These are phyloP conservation scores for Paramecium tetraurelia DNA, from an alignment of 73 alveolate species.

Conservation along the genomic window DNA sequence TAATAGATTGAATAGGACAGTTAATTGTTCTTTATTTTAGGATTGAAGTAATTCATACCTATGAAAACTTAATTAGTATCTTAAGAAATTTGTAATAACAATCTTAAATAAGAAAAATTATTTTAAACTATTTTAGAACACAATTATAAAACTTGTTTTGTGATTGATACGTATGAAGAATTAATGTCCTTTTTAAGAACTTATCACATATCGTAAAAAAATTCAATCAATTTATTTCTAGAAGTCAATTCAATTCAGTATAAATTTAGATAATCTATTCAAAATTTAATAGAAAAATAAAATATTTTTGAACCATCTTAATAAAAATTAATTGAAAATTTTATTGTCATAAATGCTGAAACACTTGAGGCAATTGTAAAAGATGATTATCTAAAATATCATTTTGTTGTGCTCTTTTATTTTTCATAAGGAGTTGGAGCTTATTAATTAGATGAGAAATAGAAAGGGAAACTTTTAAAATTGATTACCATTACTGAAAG, in stretches of 20 bases:
- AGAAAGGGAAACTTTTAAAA: background rate
- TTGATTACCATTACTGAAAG: background rate
- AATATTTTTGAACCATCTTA: background rate
- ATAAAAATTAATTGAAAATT: background rate
- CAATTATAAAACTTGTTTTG: background rate
- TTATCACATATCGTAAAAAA: background rate
- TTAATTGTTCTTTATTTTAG: background rate
- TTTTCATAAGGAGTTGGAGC: background rate
- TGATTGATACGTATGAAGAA: background rate
- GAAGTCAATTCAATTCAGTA: background rate
- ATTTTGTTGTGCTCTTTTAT: background rate
- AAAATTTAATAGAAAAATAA: background rate
- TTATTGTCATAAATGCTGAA: background rate
- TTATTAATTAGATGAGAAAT: background rate
- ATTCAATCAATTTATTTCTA: background rate
- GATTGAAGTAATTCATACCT: background rate
- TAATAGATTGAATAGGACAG: background rate
- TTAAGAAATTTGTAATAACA: background rate
- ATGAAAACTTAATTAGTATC: background rate
- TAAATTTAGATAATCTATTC: background rate
- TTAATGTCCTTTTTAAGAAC: background rate
- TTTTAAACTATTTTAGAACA: background rate
- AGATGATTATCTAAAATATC: slow-evolving; percentile 18
- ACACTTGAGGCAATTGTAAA: background rate
- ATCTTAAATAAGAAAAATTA: background rate